Percentiles rank a stretch among this genome's conserved stretches.
Conservation (phyloP, 192 early-diverging fungal species). For the Coemansia reversa region DNA sequence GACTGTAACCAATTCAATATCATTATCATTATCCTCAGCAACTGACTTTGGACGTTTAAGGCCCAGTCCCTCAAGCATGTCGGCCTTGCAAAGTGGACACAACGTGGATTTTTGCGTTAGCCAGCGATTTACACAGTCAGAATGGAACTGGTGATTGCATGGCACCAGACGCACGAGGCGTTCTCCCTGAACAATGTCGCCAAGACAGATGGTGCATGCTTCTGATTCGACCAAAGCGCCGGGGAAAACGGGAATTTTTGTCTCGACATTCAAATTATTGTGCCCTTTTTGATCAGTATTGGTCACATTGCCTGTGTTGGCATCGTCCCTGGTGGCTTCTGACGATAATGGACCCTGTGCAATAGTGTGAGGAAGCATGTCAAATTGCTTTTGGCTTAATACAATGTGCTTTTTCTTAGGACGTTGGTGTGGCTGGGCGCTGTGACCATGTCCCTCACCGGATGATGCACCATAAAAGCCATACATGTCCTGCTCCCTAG, state of each 20-base stretch:
- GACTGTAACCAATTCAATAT: slow-evolving; percentile 7
- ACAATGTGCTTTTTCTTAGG: slow-evolving; percentile 17
- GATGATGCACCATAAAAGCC: slow-evolving; percentile 2
- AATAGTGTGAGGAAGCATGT: slow-evolving; percentile 27
- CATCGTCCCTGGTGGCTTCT: neutral
- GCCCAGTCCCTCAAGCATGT: slow-evolving; percentile 31
- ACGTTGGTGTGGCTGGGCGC: slow-evolving; percentile 13
- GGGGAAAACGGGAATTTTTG: neutral
- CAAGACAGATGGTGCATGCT: slow-evolving; percentile 36
- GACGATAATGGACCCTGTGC: slow-evolving; percentile 10
- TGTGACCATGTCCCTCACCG: slow-evolving; percentile 6
- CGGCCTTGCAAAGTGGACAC: slow-evolving; percentile 44
- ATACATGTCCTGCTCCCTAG: neutral
- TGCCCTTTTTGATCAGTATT: no score
- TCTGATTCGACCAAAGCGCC: slow-evolving; percentile 12
- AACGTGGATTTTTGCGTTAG: slow-evolving; percentile 36
- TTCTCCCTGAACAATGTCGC: slow-evolving; percentile 20
- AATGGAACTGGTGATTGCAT: slow-evolving; percentile 40
- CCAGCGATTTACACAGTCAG: slow-evolving; percentile 37
- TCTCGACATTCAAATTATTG: no score
- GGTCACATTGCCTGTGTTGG: neutral
- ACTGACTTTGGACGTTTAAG: slow-evolving; percentile 8
- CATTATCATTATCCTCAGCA: slow-evolving; percentile 12
- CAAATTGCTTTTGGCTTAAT: slow-evolving; percentile 35
- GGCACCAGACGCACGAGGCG: slow-evolving; percentile 29